These are phyloP conservation scores for Trichopus zeylanicus DNA, from an alignment of 116 monocot genomes.

Conservation along the genomic window DNA sequence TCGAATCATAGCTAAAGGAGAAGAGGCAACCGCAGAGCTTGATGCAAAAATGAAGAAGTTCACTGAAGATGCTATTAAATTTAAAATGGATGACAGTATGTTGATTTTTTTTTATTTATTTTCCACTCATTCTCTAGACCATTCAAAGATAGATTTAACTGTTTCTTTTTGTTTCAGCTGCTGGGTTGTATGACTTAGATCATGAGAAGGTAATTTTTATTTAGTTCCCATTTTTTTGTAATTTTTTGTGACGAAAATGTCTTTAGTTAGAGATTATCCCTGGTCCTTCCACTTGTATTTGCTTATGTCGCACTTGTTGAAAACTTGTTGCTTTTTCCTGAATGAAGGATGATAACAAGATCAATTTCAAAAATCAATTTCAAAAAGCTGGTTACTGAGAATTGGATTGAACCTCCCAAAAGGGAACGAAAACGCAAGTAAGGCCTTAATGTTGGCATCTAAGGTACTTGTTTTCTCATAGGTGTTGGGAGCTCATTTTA, in stretches of 20 bases:
- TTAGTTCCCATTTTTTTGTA: background rate
- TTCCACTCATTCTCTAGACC: background rate
- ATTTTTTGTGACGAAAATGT: background rate
- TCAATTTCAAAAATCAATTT: slow-evolving; percentile 97
- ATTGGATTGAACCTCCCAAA: slow-evolving; percentile 92
- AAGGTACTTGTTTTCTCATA: background rate
- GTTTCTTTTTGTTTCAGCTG: slow-evolving; percentile 51
- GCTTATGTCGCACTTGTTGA: too few species aligned
- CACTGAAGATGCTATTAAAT: slow-evolving; percentile 99
- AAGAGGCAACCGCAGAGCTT: slow-evolving; percentile 94
- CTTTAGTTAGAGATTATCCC: background rate
- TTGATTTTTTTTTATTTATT: slow-evolving; percentile 1
- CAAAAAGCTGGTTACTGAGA: slow-evolving; percentile 90
- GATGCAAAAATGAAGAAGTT: slow-evolving; percentile 99
- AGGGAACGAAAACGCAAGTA: slow-evolving; percentile 97
- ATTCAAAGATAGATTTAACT: background rate
- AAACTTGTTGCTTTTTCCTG: background rate
- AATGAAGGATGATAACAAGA: slow-evolving; percentile 67
- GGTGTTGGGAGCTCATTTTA: slow-evolving; percentile 5
- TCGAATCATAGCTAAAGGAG: slow-evolving; percentile 97
- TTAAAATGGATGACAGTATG: slow-evolving; percentile 99
- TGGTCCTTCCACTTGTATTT: too few species aligned
- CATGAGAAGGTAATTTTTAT: slow-evolving; percentile 68
- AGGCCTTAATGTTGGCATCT: slow-evolving; percentile 6
- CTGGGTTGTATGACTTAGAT: slow-evolving; percentile 90